phyloP scores from a whole-genome alignment of 176 grass and related monocot genomes.

The Neostapfia colusana region DNA sequence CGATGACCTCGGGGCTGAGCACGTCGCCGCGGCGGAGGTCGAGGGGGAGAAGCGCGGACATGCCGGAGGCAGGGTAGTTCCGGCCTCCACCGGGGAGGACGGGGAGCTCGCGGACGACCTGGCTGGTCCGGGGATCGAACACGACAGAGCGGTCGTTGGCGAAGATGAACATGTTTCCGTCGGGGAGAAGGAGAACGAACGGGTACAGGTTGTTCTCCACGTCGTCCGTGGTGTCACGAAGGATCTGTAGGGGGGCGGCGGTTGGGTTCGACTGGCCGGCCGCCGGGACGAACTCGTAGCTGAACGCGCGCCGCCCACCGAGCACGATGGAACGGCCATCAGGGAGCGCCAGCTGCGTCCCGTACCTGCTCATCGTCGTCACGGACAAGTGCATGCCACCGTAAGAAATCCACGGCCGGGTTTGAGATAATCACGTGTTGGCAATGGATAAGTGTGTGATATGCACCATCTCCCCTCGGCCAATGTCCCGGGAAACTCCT shows the following conservation, averaged over 20 bases:
- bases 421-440: no score
- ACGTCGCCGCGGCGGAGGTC: constrained; percentile 46
- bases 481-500: constrained; percentile 43
- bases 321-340: constrained; percentile 67
- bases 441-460: no score
- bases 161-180: constrained; percentile 80
- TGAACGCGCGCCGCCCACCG: constrained; percentile 75
- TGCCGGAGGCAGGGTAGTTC: constrained; percentile 83
- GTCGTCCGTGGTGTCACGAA: constrained; percentile 67
- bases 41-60: constrained; percentile 70
- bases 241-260: constrained; percentile 32
- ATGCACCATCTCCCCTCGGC: constrained; percentile 56
- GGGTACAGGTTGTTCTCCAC: constrained; percentile 93
- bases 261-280: constrained; percentile 44
- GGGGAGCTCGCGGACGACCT: constrained; percentile 62
- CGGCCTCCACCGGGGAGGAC: constrained; percentile 53
- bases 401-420: background rate
- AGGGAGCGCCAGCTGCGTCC: constrained; percentile 56
- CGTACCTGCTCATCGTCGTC: constrained; percentile 51
- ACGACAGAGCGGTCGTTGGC: constrained; percentile 76
- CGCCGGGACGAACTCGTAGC: constrained; percentile 63
- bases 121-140: constrained; percentile 41
- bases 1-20: constrained; percentile 62
- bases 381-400: background rate
- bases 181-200: constrained; percentile 75